A percentile compares a stretch with the other conserved stretches of the same genome.
phyloP scores from a whole-genome alignment of 2,329 filamentous ascomycete species.

The Colletotrichum horii region DNA sequence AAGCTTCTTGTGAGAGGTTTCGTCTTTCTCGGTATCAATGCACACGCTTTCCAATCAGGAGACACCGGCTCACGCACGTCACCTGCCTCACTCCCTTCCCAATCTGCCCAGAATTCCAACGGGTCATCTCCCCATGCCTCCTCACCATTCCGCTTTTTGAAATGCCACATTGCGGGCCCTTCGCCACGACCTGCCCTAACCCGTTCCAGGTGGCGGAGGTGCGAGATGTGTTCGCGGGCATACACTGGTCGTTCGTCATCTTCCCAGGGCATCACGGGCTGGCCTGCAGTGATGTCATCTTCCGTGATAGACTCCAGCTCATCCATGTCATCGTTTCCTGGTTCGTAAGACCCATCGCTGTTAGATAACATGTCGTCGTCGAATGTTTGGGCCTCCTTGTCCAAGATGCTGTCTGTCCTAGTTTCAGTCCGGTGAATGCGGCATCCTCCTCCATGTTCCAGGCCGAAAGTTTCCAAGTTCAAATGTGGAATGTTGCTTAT shows the following conservation, averaged over 20 bases:
- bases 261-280: background rate
- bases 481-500: background rate
- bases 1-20: background rate
- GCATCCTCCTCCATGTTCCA: background rate
- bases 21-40: background rate
- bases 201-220: background rate
- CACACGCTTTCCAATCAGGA: background rate
- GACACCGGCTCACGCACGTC: background rate
- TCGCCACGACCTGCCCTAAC: rapidly evolving
- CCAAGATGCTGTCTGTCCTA: background rate
- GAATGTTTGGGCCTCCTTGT: background rate
- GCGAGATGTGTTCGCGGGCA: background rate
- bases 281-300: background rate
- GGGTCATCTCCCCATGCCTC: background rate
- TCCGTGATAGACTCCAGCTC: background rate
- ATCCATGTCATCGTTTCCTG: background rate
- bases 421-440: background rate
- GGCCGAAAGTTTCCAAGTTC: background rate
- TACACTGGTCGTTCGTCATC: background rate
- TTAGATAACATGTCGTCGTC: rapidly evolving
- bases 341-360: background rate
- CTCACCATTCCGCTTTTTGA: background rate
- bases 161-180: background rate
- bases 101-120: background rate
- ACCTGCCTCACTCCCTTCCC: background rate